Conservation (phyloP, 1,284 basidiomycete genomes). For the Fomitopsis pinicola region DNA sequence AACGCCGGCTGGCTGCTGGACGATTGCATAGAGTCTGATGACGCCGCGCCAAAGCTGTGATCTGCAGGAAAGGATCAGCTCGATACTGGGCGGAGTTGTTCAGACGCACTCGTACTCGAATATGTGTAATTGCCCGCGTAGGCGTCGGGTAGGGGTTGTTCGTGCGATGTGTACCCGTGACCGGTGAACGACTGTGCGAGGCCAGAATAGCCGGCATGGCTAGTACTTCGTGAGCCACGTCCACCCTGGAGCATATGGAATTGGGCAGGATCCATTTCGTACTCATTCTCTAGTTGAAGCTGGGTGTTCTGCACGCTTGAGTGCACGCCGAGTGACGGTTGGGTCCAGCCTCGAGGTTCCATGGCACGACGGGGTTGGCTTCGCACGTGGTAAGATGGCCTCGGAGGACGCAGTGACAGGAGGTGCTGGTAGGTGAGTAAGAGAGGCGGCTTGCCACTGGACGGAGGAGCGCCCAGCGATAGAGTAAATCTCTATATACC, state of each 20-base stretch:
- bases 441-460: background rate
- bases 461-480: background rate
- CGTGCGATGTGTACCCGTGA: background rate
- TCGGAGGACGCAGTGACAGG: background rate
- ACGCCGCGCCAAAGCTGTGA: background rate
- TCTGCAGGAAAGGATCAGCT: background rate
- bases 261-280: slow-evolving; percentile 20
- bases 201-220: background rate
- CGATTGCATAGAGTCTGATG: background rate
- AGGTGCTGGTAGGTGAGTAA: background rate
- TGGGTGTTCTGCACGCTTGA: slow-evolving; percentile 10
- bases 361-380: background rate
- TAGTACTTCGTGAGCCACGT: background rate
- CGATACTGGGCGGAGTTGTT: background rate
- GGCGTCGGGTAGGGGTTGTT: background rate
- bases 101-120: background rate
- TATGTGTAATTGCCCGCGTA: background rate
- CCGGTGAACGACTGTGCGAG: background rate
- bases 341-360: background rate
- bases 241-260: slow-evolving; percentile 19
- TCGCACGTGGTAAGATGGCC: background rate
- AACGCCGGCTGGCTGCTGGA: background rate
- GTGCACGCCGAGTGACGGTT: background rate
- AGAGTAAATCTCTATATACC: slow-evolving; percentile 1
- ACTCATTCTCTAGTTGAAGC: slow-evolving; percentile 26